Base-by-base conservation (phyloP, 2,329 filamentous ascomycete species). In the Hypoxylon sp. region DNA sequence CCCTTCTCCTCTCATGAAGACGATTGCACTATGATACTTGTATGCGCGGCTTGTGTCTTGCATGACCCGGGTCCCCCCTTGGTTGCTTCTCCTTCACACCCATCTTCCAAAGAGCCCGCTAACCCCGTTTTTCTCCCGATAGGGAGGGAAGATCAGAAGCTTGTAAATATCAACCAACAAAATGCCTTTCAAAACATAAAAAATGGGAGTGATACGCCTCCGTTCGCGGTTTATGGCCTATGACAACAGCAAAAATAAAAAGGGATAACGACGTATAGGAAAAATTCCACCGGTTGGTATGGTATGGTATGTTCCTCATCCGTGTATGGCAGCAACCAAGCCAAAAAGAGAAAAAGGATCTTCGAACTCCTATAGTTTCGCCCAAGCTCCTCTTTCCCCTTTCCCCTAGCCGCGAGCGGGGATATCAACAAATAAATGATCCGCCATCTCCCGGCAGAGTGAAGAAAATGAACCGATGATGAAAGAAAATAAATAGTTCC, bases 351-450 rank as follows among this genome's bases (percentile, higher is more conserved):
- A 36, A 7, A 36, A 24, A 48, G 38, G 33, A 32, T 52, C 44
- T 59, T 62, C 46, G 26, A 65, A 65, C 68, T 63, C 70, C 68
- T 68, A 58, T 67, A 62, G 36, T 32, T 65, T 67, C 63, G 65
- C 69, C 57, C 55, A 61, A 64, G 61, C 65, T 64, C 51, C 62
- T 30, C 26, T 45, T 50, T 44, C 30, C 53, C 6, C 38, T 22
- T 49, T 8, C 51, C 44, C 38, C 42, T 46, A 24, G 2, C 46
- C 56, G 9, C 18, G 32, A 28, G 45, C 28, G n/a, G 46, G 46
- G 55, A 26, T 32, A 26, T 36, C 36, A 40, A 26, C n/a, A 50
- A 26, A 33, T 32, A 28, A 14, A 49, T 50, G 24, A 42, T 48
- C 14, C 14, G 16, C 55, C 46, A 11, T 26, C 46, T 18, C 30